Base-by-base conservation (phyloP, 1,284 basidiomycete species). In the Stereum hirsutum region DNA sequence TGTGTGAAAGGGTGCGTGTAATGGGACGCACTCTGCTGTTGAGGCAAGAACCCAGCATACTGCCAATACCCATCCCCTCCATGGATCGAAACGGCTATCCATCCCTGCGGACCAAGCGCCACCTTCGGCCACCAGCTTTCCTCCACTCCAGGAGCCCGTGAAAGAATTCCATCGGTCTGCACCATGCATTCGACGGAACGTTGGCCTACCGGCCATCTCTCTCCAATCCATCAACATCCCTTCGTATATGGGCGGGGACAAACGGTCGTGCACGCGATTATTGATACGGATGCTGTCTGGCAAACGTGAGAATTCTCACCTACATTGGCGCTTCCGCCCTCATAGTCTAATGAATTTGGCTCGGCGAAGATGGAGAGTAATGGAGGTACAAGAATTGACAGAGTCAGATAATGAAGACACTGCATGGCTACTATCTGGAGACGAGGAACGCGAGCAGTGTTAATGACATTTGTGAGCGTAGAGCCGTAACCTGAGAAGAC, bases 181-280 rank as follows among this genome's bases (percentile, higher is more conserved):
- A 15, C 76, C 79, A 32, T 75, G 71, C 44, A 75, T 64, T 14
- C 76, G 74, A 46, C 72, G 74, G 1, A 84, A 75, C 0, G 89
- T 91, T 2, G 86, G 78, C 45, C 76, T 66, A 6, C 89, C 87
- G 1, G 89, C 87, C 74, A 99, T 83, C 61, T 97, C 89, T 38
- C 91, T 75, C 95, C 95, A 99, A 64, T 99, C 94, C 78, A 99
- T 89, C 24, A 98, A 70, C 86, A 93, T 89, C 7, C 83, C 82
- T 85, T 43, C n/a, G n/a, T n/a, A n/a, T n/a, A n/a, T n/a, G n/a
- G n/a, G n/a, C n/a, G n/a, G n/a, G n/a, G n/a, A n/a, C n/a, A n/a
- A n/a, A n/a, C n/a, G n/a, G n/a, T n/a, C n/a, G 10, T 38, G 37
- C 31, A 31, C 45, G 28, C 25, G 25, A 41, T 35, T 19, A 19